Evolutionary conservation across 1,284 basidiomycete genomes (phyloP), one percentile per base, ranked within the genome.

Genomic region (Pulchroboletus neoregius): DNA sequence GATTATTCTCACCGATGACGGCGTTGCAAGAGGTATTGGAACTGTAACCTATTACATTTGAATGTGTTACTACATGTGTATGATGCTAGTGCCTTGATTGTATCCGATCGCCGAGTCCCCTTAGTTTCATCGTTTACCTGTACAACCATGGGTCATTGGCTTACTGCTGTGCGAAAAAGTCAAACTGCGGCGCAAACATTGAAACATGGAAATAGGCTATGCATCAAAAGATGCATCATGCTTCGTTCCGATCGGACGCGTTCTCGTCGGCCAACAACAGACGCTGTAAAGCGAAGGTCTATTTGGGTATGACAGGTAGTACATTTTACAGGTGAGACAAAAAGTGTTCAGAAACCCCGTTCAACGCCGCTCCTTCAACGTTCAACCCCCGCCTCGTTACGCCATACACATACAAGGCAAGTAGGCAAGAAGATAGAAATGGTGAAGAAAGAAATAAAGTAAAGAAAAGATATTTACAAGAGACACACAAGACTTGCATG

Each of bases 381-480:
- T 15, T 32, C 39, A 27, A 44, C 20, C 46, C 46, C 42, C 45
- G 35, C 49, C 52, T 47, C 44, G 31, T 49, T 38, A 49, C 34
- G 26, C 37, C 32, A 12, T 60, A 65, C 42, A 58, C 58, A 58
- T 55, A 56, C 61, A 59, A 49, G 61, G 54, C 49, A 61, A 62
- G 46, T 15, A 46, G 48, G 41, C 39, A 58, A 53, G 39, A 52
- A 30, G 38, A 46, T 20, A 44, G 37, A 30, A 20, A 20, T 20
- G 32, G 43, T 12, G 12, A 32, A 33, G 26, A 24, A 39, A 42
- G 36, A 46, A 24, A 43, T 8, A 20, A 18, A 41, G 39, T 27
- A 35, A 44, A 36, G 37, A 47, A 41, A 36, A 38, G 6, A 45
- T 40, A 50, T 54, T 45, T 36, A 61, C 46, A 39, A 50, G 31